phyloP scores from a whole-genome alignment of 2,329 filamentous ascomycete species.

The Aureobasidium zeae region DNA sequence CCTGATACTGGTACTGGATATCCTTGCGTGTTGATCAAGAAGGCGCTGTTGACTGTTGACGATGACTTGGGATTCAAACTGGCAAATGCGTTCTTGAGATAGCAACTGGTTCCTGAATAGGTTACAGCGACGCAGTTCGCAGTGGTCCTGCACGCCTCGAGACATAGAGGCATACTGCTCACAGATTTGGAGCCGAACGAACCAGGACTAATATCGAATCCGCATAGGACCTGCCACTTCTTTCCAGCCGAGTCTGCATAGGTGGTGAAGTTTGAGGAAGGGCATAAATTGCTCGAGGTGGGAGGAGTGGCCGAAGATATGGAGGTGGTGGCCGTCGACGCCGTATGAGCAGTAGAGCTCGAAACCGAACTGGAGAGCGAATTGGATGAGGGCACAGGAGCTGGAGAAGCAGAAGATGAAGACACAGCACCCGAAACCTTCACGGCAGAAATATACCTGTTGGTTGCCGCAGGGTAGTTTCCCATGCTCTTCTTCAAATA shows the following conservation, averaged over 20 bases:
- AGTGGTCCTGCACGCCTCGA: conserved; percentile 12
- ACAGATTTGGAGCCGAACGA: background rate
- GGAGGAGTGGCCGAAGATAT: background rate
- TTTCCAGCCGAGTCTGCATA: conserved; percentile 4
- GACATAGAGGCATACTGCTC: background rate
- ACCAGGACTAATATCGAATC: conserved; percentile 6
- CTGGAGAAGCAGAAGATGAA: conserved; percentile 16
- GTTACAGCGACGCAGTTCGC: conserved; percentile 8
- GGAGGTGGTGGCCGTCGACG: conserved; percentile 15
- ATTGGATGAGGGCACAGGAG: background rate
- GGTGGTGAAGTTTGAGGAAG: conserved; percentile 3
- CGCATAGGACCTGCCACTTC: conserved; percentile 9
- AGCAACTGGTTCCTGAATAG: conserved; percentile 15
- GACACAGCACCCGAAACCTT: background rate
- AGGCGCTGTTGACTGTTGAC: background rate
- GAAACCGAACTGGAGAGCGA: background rate
- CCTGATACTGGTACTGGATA: conserved; percentile 14
- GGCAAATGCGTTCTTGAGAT: conserved; percentile 14
- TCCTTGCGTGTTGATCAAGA: background rate
- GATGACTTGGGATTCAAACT: background rate
- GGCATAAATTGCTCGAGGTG: background rate
- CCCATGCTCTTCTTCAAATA: conserved; percentile 20
- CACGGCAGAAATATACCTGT: conserved; percentile 15
- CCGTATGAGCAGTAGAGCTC: background rate
- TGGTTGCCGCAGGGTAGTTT: conserved; percentile 11